phyloP scores from a whole-genome alignment of 2,329 filamentous ascomycete genomes.

The Trichothecium sympodiale region DNA sequence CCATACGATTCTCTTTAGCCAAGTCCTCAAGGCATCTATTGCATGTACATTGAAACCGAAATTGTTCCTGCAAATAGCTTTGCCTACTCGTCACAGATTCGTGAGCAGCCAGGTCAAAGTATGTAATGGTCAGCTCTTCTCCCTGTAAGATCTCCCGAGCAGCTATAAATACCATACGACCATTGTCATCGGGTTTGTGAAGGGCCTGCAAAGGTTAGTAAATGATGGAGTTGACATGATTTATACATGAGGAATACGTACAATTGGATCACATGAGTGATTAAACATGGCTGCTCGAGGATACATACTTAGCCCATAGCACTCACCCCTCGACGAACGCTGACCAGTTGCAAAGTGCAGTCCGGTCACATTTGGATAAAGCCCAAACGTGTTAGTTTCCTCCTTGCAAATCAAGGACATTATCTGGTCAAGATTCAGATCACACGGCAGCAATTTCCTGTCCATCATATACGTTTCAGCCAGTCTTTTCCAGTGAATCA shows the following conservation, averaged over 20 bases:
- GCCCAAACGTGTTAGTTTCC: slow-evolving; percentile 17
- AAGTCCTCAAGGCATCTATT: slow-evolving; percentile 13
- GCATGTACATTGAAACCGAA: slow-evolving; percentile 14
- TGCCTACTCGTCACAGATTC: slow-evolving; percentile 10
- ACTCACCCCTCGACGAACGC: slow-evolving; percentile 11
- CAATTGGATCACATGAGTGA: slow-evolving; percentile 17
- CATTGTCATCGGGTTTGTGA: slow-evolving; percentile 12
- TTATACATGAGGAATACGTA: slow-evolving; percentile 8
- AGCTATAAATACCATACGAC: slow-evolving; percentile 15
- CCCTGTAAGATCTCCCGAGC: slow-evolving; percentile 11
- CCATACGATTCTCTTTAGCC: slow-evolving; percentile 10
- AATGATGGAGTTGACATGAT: no score
- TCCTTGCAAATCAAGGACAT: slow-evolving; percentile 15
- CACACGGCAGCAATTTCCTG: slow-evolving; percentile 6
- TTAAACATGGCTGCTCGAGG: slow-evolving; percentile 18
- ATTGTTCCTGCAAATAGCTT: slow-evolving; percentile 9
- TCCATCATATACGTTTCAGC: slow-evolving; percentile 12
- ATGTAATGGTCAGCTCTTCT: slow-evolving; percentile 16
- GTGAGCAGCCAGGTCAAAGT: slow-evolving; percentile 13
- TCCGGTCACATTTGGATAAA: slow-evolving; percentile 13
- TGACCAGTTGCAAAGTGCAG: slow-evolving; percentile 7
- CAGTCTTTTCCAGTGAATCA: slow-evolving; percentile 14
- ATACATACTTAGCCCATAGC: slow-evolving; percentile 14
- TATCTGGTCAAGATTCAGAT: slow-evolving; percentile 10
- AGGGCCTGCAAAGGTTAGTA: slow-evolving; percentile 13